phyloP scores from a whole-genome alignment of 2,329 filamentous ascomycete genomes.

The Epichloe gansuensis region DNA sequence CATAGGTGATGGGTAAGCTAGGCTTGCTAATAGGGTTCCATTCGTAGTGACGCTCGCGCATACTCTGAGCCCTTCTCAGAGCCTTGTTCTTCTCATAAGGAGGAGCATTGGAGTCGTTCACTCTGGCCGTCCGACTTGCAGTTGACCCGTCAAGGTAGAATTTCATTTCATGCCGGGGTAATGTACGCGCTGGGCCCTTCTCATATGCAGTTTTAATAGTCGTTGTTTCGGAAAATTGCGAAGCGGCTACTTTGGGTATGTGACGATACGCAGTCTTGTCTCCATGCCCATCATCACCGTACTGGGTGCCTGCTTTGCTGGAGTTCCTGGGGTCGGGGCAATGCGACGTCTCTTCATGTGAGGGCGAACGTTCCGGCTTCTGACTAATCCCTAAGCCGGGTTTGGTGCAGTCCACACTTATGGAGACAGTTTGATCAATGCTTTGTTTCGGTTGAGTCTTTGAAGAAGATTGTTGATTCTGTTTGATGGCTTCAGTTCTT shows the following conservation, averaged over 20 bases:
- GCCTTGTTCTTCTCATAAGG: slow-evolving; percentile 23
- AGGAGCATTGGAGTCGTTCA: slow-evolving; percentile 16
- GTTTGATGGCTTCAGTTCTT: slow-evolving; percentile 13
- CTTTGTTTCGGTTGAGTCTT: background rate
- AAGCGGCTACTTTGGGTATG: slow-evolving; percentile 39
- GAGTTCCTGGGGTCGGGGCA: slow-evolving; percentile 3
- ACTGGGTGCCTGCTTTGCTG: slow-evolving; percentile 8
- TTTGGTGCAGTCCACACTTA: slow-evolving; percentile 1
- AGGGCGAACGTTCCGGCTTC: background rate
- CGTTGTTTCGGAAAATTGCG: slow-evolving; percentile 41
- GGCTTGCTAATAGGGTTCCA: slow-evolving; percentile 30
- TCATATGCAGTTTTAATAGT: slow-evolving; percentile 29
- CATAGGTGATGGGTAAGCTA: slow-evolving; percentile 24
- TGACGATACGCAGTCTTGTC: slow-evolving; percentile 28
- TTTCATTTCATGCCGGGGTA: slow-evolving; percentile 30
- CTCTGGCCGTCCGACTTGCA: slow-evolving; percentile 8
- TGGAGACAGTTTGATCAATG: background rate
- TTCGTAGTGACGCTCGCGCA: slow-evolving; percentile 25
- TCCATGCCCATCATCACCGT: slow-evolving; percentile 5
- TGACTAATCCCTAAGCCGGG: background rate
- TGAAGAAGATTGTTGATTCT: background rate
- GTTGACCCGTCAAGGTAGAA: slow-evolving; percentile 24
- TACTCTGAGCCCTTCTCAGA: slow-evolving; percentile 25
- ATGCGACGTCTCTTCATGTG: background rate
- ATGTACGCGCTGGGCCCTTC: slow-evolving; percentile 25